Evolutionary conservation across 1,284 basidiomycete genomes (phyloP), one percentile per base, ranked within the genome.

Genomic region (Sanghuangporus baumii): DNA sequence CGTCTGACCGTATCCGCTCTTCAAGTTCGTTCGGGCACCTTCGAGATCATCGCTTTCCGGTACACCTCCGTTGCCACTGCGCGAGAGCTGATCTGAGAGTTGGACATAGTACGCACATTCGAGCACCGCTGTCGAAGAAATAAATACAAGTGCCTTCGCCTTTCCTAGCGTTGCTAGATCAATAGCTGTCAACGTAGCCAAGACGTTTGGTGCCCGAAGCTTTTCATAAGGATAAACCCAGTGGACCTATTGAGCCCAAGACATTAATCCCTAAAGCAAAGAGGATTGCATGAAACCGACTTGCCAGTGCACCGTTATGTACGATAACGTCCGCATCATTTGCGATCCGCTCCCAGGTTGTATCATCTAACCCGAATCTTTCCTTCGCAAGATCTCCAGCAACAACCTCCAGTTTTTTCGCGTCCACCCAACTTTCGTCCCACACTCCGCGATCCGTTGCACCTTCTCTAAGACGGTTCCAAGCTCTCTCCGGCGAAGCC

Each of bases 221-320:
- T 90, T 94, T 73, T 94, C 89, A 76, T 99, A 99, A 0, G 96
- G 94, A 75, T 98, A 99, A 2, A 99, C 94, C 97, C 97, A 99
- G 73, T 99, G 97, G 14, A 99, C 92, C 92, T 93, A 66, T 12
- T 14, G 5, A 36, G 12, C 14, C 11, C 52, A 5, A 62, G 26
- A 52, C 38, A 62, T 34, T 57, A 18, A 55, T 37, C 6, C 62
- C 23, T 31, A 40, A 55, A 37, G 43, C 26, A 23, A 11, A 34
- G n/a, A 26, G 2, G 16, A 16, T 26, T 8, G 23, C 11, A 3
- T 34, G 43, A 50, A 11, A 34, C 26, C 16, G 16, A 78, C 89
- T 67, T 69, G 94, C 97, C 73, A 99, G 77, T 23, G 97, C 97
- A 52, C 97, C 97, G 70, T 99, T 99, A 74, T 99, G 97, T 61